These are phyloP conservation scores for Pisolithus tinctorius DNA, from an alignment of 768 basidiomycete genomes.

Conservation along the genomic window DNA sequence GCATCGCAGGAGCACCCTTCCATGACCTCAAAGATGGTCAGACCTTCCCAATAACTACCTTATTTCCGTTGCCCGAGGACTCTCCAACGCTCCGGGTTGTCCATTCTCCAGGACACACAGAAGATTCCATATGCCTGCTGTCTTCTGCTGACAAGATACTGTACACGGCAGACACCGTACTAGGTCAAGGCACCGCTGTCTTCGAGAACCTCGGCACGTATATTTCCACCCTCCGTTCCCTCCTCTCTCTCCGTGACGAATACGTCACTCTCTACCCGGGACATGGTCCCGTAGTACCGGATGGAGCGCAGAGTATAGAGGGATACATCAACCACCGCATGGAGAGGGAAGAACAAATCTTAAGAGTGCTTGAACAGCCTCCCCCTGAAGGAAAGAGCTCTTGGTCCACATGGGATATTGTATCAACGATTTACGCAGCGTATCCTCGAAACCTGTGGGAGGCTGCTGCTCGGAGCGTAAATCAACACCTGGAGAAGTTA, in stretches of 20 bases:
- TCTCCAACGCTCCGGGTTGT: constrained; percentile 48
- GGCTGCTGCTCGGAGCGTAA: constrained; percentile 62
- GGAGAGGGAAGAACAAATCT: constrained; percentile 74
- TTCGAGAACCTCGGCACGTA: constrained; percentile 81
- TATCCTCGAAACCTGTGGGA: constrained; percentile 69
- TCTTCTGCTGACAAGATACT: constrained; percentile 65
- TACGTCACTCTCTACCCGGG: constrained; percentile 72
- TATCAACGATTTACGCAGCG: constrained; percentile 58
- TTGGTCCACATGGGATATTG: constrained; percentile 64
- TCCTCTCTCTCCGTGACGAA: constrained; percentile 39
- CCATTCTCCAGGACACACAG: constrained; percentile 87
- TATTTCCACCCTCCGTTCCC: constrained; percentile 52
- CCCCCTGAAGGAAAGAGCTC: constrained; percentile 19
- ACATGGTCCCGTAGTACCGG: constrained; percentile 73
- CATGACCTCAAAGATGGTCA: constrained; percentile 59
- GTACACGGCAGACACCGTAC: constrained; percentile 86
- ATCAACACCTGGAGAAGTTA: constrained; percentile 70
- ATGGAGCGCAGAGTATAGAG: constrained; percentile 55
- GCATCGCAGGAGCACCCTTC: constrained; percentile 36
- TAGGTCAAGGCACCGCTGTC: constrained; percentile 86
- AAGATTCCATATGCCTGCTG: constrained; percentile 74
- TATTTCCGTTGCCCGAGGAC: background rate
- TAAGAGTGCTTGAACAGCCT: constrained; percentile 39
- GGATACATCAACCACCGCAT: constrained; percentile 77
- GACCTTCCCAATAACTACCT: constrained; percentile 31